Percentiles rank a stretch among this genome's conserved stretches.
These are phyloP conservation scores for Cyamopsis tetragonoloba DNA, from an alignment of 306 rosid genomes.

Conservation along the genomic window DNA sequence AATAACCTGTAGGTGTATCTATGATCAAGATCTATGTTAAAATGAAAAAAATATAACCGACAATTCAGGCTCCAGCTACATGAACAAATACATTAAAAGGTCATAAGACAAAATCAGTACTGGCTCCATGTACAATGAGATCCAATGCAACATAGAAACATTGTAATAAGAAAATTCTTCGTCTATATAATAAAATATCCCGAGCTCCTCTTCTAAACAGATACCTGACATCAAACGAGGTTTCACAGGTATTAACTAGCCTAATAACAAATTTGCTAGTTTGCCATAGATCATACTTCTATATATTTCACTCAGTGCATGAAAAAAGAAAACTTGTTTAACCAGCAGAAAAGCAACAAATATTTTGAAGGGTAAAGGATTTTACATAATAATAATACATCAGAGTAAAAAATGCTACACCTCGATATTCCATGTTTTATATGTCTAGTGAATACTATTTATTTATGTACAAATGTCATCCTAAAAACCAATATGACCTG, in stretches of 20 bases:
- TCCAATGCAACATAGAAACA: neutral
- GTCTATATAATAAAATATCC: neutral
- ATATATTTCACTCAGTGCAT: neutral
- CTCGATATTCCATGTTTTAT: neutral
- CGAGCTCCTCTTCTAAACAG: neutral
- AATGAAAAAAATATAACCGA: neutral
- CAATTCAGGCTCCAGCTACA: constrained; percentile 1
- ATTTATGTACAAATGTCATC: neutral
- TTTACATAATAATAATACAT: neutral
- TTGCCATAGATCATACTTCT: neutral
- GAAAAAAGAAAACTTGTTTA: neutral
- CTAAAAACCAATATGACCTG: neutral
- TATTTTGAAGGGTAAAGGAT: neutral
- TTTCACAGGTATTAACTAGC: constrained; percentile 4
- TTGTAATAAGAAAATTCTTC: neutral
- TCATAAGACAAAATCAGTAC: neutral
- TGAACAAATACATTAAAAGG: neutral
- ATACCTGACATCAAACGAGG: neutral
- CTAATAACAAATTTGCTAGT: neutral
- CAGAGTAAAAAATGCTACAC: neutral
- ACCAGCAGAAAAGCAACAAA: neutral
- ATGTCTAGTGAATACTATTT: neutral
- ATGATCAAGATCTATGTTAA: neutral
- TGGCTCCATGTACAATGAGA: neutral
- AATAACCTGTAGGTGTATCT: neutral